Evolutionary conservation across 352 stramenopile genomes (phyloP).

Genomic region (Phytophthora litchii): DNA sequence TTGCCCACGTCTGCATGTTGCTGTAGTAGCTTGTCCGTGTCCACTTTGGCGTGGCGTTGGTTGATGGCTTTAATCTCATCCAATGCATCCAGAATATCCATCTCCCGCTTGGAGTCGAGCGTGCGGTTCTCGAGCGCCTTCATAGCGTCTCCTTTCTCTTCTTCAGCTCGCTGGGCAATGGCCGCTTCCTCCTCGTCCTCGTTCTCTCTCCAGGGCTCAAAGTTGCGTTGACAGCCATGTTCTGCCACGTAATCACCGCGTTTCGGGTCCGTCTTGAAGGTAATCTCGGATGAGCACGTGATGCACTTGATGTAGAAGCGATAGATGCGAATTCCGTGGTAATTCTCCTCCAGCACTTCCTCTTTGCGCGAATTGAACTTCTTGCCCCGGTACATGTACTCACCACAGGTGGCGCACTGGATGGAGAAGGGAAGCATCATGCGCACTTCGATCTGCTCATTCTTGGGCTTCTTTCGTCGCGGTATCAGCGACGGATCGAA

Average conservation of each 20-base stretch:
- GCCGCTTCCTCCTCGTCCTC: conserved; percentile 74
- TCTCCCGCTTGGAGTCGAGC: conserved; percentile 98
- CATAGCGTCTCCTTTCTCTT: conserved; percentile 97
- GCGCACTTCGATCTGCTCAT: conserved; percentile 96
- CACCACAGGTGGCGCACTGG: conserved; percentile 96
- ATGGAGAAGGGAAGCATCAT: conserved; percentile 99
- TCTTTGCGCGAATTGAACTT: conserved; percentile 99
- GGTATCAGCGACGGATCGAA: conserved; percentile 98
- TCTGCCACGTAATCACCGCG: conserved; percentile 98
- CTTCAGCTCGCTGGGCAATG: conserved; percentile 80
- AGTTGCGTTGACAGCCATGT: conserved; percentile 96
- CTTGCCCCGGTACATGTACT: conserved; percentile 99
- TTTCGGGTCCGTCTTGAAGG: conserved; percentile 98
- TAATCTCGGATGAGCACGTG: conserved; percentile 95
- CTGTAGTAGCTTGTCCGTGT: conserved; percentile 80
- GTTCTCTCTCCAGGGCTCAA: conserved; percentile 96
- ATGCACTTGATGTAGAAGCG: conserved; percentile 99
- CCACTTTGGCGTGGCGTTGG: conserved; percentile 91
- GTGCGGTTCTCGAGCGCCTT: conserved; percentile 98
- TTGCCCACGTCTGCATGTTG: conserved; percentile 45
- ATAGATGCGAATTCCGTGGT: conserved; percentile 96
- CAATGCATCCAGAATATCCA: conserved; percentile 98
- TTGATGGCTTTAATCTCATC: conserved; percentile 99
- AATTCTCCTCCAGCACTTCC: conserved; percentile 95
- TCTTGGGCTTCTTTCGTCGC: conserved; percentile 92